Base-by-base conservation (phyloP, 2,329 filamentous ascomycete genomes). In the Colletotrichum noveboracense region DNA sequence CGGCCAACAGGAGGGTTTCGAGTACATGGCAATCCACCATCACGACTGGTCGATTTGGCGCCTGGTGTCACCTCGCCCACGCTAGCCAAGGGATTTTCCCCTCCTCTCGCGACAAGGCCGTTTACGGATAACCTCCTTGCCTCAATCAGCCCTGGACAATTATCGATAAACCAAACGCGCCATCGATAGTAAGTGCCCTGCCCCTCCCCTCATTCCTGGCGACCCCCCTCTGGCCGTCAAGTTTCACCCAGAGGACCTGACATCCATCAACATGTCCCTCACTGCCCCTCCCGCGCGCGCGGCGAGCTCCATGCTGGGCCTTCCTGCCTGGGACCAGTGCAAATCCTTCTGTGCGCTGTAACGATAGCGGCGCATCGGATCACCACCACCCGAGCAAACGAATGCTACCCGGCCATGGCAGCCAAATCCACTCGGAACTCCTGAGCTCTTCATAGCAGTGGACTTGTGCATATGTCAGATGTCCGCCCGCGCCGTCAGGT, bases 61-160 rank as follows among this genome's bases (percentile, higher is more conserved):
- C 69, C 56, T 36, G 62, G 38, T 72, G 55, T 67, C 32, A 67
- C 72, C 48, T 71, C 55, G 30, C 28, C 68, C 60, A 75, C 30
- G 65, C 60, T 16, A 55, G 70, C 70, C 66, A 64, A 74, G 64
- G 32, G 34, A 58, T 70, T 28, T 70, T 24, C 71, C 66, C 71
- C 71, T 74, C 71, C 66, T 74, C 56, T 43, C 66, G 43, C 52
- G 38, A 71, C 72, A 26, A 56, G 43, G 28, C 52, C 7, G 34
- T 55, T 61, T 30, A 55, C 13, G 34, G 34, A 36, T 36, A 14
- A 28, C 28, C 7, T 38, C 61, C 24, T 38, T 38, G 36, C 36
- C 36, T 38, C 36, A 38, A 26, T 52, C 48, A 71, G 71, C 48
- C 67, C 9, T 71, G 13, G 13, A 7, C 7, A 38, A 38, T 21